A percentile compares a stretch with the other conserved stretches of the same genome.
Conservation (phyloP, 2,329 filamentous ascomycete species). For the Fusarium siculi region DNA sequence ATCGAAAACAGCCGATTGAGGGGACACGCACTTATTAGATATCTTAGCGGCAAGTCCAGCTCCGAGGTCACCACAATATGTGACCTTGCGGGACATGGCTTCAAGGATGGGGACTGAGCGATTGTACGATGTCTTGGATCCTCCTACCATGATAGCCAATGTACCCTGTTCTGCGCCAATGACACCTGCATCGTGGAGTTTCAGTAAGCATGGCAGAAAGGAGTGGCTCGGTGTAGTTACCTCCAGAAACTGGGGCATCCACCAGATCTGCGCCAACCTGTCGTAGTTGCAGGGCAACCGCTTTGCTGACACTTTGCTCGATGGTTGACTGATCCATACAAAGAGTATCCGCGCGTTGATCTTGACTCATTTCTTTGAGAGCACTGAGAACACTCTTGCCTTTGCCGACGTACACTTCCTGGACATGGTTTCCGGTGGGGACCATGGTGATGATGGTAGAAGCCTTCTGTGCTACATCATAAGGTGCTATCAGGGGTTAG, state of each 20-base stretch:
- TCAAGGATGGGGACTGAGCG: background rate
- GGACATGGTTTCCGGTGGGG: background rate
- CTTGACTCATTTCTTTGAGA: background rate
- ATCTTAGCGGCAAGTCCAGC: background rate
- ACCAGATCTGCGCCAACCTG: background rate
- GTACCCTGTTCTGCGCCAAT: background rate
- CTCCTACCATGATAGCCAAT: background rate
- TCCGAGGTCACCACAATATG: background rate
- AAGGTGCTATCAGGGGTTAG: background rate
- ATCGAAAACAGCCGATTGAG: no score
- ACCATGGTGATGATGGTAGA: background rate
- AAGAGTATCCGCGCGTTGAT: background rate
- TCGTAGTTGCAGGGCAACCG: background rate
- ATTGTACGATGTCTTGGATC: background rate
- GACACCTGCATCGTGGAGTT: background rate
- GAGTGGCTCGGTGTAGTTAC: background rate
- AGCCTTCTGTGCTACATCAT: background rate
- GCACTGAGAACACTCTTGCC: background rate
- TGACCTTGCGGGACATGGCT: background rate
- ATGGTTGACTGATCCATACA: background rate
- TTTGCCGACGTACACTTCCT: background rate
- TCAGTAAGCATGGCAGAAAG: background rate
- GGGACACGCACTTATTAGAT: background rate
- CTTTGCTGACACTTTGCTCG: background rate
- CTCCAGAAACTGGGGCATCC: background rate